Conservation (phyloP, 805 yeast species). For the Candida orba region DNA sequence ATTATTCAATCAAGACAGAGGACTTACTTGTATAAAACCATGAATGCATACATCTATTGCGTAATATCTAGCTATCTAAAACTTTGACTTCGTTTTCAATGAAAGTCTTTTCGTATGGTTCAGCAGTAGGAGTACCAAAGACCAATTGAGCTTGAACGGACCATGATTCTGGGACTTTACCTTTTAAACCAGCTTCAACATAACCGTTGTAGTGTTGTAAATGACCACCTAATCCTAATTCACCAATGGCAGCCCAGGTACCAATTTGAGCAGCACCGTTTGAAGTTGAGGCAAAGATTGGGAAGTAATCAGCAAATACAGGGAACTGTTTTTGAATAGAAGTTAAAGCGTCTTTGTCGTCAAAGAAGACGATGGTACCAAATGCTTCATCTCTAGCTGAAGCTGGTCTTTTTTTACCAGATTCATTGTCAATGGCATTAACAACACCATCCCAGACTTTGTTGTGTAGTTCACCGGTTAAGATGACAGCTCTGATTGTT, state of each 20-base stretch:
- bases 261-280: constrained; percentile 44
- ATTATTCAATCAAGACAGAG: too few relatives aligned
- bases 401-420: constrained; percentile 34
- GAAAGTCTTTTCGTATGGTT: constrained; percentile 33
- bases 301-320: constrained; percentile 37
- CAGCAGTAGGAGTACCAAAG: constrained; percentile 38
- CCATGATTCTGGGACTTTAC: constrained; percentile 37
- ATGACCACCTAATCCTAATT: constrained; percentile 41
- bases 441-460: constrained; percentile 39
- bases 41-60: too few relatives aligned
- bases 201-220: constrained; percentile 46
- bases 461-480: constrained; percentile 39
- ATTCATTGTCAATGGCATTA: constrained; percentile 30
- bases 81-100: constrained; percentile 36
- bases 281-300: constrained; percentile 40
- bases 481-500: constrained; percentile 39
- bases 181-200: constrained; percentile 34
- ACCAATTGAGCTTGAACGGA: constrained; percentile 42
- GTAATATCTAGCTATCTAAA: constrained; percentile 15
- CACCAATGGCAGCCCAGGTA: constrained; percentile 41
- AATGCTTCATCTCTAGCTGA: constrained; percentile 38
- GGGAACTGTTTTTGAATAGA: constrained; percentile 37
- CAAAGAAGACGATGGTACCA: constrained; percentile 44
- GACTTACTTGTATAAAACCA: too few relatives aligned
- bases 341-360: constrained; percentile 34